phyloP scores from a whole-genome alignment of 129 eudicot genomes.

The Tagetes patula region DNA sequence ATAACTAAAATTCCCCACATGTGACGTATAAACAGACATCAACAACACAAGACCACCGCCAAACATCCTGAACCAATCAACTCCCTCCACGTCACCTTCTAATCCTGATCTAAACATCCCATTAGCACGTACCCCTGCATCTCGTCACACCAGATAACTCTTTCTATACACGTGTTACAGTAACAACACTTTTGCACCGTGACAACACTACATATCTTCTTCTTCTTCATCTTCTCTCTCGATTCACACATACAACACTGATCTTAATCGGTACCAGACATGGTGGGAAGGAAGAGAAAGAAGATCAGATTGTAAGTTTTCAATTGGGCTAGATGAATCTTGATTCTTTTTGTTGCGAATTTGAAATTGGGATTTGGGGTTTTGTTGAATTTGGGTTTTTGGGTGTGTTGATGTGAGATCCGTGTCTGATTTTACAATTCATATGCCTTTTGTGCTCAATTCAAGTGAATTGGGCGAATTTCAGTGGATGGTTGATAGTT shows the following conservation, averaged over 20 bases:
- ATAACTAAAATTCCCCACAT: constrained; percentile 7
- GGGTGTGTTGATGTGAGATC: constrained; percentile 35
- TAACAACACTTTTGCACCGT: constrained; percentile 24
- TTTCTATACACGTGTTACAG: constrained; percentile 31
- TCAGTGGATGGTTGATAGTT: not conserved
- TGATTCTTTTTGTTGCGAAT: constrained; percentile 3
- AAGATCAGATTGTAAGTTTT: constrained; percentile 42
- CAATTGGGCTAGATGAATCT: constrained; percentile 16
- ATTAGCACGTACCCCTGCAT: constrained; percentile 37
- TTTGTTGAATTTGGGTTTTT: constrained; percentile 3
- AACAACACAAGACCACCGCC: constrained; percentile 26
- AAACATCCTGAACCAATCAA: constrained; percentile 14
- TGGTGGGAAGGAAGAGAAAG: constrained; percentile 58
- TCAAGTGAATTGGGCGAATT: constrained; percentile 12
- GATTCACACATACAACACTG: constrained; percentile 19
- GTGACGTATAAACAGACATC: constrained; percentile 28
- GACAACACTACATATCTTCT: constrained; percentile 27
- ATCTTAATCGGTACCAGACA: constrained; percentile 13
- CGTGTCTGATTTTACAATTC: constrained; percentile 8
- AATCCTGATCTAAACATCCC: constrained; percentile 28
- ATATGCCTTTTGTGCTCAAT: constrained; percentile 13
- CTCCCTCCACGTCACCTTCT: constrained; percentile 25
- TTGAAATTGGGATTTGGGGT: not conserved
- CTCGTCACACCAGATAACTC: constrained; percentile 35
- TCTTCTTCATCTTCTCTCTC: not conserved